Percentiles rank a stretch among this genome's conserved stretches.
Evolutionary conservation across 2,329 filamentous ascomycete genomes (phyloP).

Genomic region (Aspergillus tamarii): DNA sequence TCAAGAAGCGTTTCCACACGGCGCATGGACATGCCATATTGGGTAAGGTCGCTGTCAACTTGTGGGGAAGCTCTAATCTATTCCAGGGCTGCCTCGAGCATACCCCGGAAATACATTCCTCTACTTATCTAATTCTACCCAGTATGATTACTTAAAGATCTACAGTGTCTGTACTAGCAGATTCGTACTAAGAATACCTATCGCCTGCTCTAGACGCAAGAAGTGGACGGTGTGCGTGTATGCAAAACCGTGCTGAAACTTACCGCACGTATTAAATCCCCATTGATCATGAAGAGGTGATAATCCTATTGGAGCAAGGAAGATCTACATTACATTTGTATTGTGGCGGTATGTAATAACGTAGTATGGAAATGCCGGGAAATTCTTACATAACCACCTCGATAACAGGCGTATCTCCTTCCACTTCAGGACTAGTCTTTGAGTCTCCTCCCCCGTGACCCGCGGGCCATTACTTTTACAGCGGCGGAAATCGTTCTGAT

Average conservation of each 20-base stretch:
- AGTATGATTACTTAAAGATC: too few relatives aligned
- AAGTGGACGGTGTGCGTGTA: too few relatives aligned
- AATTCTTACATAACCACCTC: slow-evolving; percentile 14
- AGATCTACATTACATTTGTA: too few relatives aligned
- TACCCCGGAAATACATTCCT: slow-evolving; percentile 3
- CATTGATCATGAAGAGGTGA: too few relatives aligned
- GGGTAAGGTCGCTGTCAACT: slow-evolving; percentile 18
- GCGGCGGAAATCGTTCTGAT: not conserved
- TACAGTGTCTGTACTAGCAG: too few relatives aligned
- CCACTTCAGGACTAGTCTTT: slow-evolving; percentile 27
- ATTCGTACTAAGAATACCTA: too few relatives aligned
- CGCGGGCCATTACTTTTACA: not conserved
- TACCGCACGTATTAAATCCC: not conserved
- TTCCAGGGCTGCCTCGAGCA: not conserved
- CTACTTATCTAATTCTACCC: too few relatives aligned
- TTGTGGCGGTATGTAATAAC: too few relatives aligned
- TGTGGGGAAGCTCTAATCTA: not conserved
- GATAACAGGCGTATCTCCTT: slow-evolving; percentile 19
- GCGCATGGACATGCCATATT: slow-evolving; percentile 35
- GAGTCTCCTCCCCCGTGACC: not conserved
- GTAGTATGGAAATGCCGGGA: not conserved
- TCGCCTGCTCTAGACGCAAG: not conserved
- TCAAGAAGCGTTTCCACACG: slow-evolving; percentile 1
- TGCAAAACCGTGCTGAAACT: not conserved
- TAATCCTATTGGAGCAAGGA: too few relatives aligned